A percentile compares a stretch with the other conserved stretches of the same genome.
These are phyloP conservation scores for Boeremia exigua DNA, from an alignment of 2,329 filamentous ascomycete genomes.

Conservation along the genomic window DNA sequence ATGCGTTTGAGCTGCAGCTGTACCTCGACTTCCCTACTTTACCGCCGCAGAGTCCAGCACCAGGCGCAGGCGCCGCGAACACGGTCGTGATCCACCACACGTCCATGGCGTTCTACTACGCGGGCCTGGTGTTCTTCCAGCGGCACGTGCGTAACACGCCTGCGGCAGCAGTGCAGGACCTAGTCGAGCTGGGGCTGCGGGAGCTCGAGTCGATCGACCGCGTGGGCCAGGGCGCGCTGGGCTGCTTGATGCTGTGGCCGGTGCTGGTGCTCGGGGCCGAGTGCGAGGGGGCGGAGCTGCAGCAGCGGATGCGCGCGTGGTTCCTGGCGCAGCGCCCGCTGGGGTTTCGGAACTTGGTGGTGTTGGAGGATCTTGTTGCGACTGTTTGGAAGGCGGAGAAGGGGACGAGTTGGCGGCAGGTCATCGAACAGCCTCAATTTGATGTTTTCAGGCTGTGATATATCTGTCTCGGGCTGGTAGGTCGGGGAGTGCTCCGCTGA, in stretches of 20 bases:
- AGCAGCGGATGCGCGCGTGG: conserved; percentile 11
- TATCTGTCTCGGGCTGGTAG: too few species aligned
- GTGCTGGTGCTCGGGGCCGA: conserved; percentile 19
- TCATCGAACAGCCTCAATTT: conserved; percentile 10
- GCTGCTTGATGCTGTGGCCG: conserved; percentile 21
- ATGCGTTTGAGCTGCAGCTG: conserved; percentile 19
- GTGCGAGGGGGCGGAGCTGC: conserved; percentile 1
- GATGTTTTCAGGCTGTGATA: conserved; percentile 17
- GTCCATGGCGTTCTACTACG: conserved; percentile 19
- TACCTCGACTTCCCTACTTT: conserved; percentile 17
- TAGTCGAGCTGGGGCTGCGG: conserved; percentile 13
- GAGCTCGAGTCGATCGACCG: conserved; percentile 18
- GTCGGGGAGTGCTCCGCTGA: too few species aligned
- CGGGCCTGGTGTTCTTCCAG: conserved; percentile 18
- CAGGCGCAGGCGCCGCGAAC: background rate
- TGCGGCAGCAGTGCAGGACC: conserved; percentile 11
- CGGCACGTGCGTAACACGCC: conserved; percentile 6
- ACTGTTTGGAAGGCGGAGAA: conserved; percentile 8
- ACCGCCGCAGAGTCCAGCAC: background rate
- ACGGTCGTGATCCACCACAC: conserved; percentile 14
- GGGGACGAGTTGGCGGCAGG: conserved; percentile 6
- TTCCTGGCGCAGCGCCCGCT: conserved; percentile 15
- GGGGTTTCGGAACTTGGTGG: conserved; percentile 15
- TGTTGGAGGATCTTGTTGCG: conserved; percentile 13
- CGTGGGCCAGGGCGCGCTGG: conserved; percentile 9